Conservation (phyloP, 495 filamentous ascomycete species). For the Sabuloglossum arenarium region DNA sequence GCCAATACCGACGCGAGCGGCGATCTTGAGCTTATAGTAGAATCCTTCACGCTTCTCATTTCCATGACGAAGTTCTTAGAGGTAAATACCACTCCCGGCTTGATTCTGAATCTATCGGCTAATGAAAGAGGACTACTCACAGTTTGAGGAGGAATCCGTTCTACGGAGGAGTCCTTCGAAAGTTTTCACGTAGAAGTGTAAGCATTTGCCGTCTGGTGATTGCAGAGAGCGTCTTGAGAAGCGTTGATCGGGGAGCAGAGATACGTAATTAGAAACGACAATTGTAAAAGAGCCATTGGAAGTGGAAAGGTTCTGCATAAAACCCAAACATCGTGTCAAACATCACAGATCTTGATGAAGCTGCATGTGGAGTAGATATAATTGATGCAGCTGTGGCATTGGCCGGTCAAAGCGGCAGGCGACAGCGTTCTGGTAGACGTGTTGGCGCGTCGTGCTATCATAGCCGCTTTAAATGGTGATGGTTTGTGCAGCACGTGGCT, state of each 20-base stretch:
- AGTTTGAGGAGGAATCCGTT: slow-evolving; percentile 24
- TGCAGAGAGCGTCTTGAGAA: too few species aligned
- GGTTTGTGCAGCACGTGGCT: too few species aligned
- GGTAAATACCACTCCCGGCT: slow-evolving; percentile 20
- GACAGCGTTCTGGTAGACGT: too few species aligned
- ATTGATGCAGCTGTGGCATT: too few species aligned
- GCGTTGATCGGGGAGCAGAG: too few species aligned
- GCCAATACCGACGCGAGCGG: slow-evolving; percentile 16
- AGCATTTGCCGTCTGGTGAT: background rate
- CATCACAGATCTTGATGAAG: background rate
- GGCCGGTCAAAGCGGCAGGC: too few species aligned
- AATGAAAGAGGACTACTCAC: slow-evolving; percentile 1
- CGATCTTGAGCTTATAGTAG: slow-evolving; percentile 32
- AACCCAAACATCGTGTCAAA: too few species aligned
- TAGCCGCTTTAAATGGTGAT: too few species aligned
- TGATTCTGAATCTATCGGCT: background rate
- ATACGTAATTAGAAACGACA: too few species aligned
- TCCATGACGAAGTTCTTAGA: slow-evolving; percentile 38
- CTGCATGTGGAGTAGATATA: too few species aligned
- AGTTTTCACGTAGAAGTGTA: slow-evolving; percentile 21
- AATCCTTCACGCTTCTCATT: slow-evolving; percentile 37
- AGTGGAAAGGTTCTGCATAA: background rate
- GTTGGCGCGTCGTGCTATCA: too few species aligned
- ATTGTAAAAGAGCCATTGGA: background rate
- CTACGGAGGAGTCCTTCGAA: slow-evolving; percentile 15